Evolutionary conservation across 1,139 yeast genomes (phyloP), one percentile per base, ranked within the genome.

Genomic region (Trichomonascaceae sp.): DNA sequence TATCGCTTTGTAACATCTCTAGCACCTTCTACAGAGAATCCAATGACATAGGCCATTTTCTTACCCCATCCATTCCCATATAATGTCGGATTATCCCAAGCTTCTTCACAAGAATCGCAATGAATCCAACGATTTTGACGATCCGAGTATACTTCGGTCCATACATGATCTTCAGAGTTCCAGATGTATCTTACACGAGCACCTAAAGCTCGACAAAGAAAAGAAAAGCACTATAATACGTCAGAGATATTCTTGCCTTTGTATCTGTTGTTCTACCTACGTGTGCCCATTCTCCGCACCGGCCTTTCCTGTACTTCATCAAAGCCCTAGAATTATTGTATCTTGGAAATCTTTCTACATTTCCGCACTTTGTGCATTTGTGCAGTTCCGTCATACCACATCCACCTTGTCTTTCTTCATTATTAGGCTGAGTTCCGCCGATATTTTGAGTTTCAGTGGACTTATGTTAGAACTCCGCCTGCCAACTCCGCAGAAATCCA

Each of bases 251-350:
- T 27, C 12, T 15, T 15, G 9, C 41, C 6, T 13, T 36, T 3
- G 36, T 9, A 22, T 22, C 24, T 22, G 24, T 22, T 22, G 24
- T 20, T n/a, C 20, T 17, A 58, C 67, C 55, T 50, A 64, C 72
- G 63, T 87, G 87, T 55, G 91, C 95, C 96, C 96, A 91, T 68
- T 91, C 99, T 1, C 99, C 99, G 70, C 99, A 91, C 48, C 99
- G 74, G 0, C 98, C 98, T 38, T 68, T 66, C 44, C 89, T 72
- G 0, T 85, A 80, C 24, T 77, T 72, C 17, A 90, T 68, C 39
- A 93, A 70, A 57, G 80, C 80, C 0, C 73, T 73, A 0, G 95
- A 86, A 59, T 82, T 79, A 64, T 86, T 84, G 63, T 87, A 85
- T 45, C 99, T 75, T 0, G 96, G 88, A 60, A 89, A 91, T 47